Evolutionary conservation across 495 filamentous ascomycete species (phyloP), one percentile per base, ranked within the genome.

Genomic region (Neurospora tetraspora): DNA sequence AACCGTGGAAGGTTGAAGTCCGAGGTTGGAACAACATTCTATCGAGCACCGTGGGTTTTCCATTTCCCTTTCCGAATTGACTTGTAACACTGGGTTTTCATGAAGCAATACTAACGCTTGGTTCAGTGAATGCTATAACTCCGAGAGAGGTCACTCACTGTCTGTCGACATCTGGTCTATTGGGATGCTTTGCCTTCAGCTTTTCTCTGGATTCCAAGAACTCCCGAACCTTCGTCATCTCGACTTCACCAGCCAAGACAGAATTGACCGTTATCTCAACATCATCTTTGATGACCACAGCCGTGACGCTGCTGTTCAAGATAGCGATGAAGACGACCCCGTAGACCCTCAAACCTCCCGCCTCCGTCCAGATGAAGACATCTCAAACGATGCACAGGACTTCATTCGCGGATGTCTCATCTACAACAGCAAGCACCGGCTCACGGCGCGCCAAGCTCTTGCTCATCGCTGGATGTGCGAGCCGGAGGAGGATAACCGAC

Each of bases 331-430:
- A 14, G 20, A 27, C 31, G 27, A 34, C 6, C 53, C 7, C 53
- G 34, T 31, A 8, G 27, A 65, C 31, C 14, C 53, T 5, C 27
- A 34, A 65, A 31, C 53, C 12, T 65, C 53, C 53, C 53, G 27
- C 1, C 9, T 77, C 8, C 7, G 39, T 84, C 94, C 90, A 84
- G 94, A 91, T 89, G 88, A 89, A 70, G 86, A 86, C 45, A 90
- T 97, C 53, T 93, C 91, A 5, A 80, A 86, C 37, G 82, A 76
- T 69, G 93, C 91, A 4, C 86, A 91, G 71, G 85, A 91, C 45
- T 97, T 97, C 83, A 93, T 97, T 81, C 76, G 80, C 31, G 71
- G 75, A 69, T 98, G 95, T 75, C 85, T 97, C 6, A 93, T 90
- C 16, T 89, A 93, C 78, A 90, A 95, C 73, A 90, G 91, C 2